phyloP scores from a whole-genome alignment of 2,329 filamentous ascomycete species.

The Aspergillus pseudoviridinutans region DNA sequence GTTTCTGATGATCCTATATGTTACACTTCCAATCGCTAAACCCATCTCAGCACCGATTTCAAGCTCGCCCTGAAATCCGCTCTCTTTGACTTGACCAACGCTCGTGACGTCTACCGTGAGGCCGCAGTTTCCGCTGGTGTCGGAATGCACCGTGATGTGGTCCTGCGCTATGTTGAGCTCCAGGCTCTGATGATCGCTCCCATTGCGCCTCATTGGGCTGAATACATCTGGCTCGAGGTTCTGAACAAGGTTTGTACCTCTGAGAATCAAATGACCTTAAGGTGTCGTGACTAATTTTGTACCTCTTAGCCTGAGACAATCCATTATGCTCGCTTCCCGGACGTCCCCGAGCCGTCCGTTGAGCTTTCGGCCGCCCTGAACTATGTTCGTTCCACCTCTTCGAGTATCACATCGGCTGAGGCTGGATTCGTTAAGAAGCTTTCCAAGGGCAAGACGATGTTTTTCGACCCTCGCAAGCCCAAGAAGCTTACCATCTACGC shows the following conservation, averaged over 20 bases:
- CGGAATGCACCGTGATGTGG: constrained; percentile 79
- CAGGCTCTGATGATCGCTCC: constrained; percentile 79
- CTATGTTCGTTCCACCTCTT: constrained; percentile 71
- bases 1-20: constrained; percentile 15
- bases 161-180: constrained; percentile 77
- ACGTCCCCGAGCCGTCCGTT: constrained; percentile 61
- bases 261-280: not conserved
- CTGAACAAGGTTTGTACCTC: constrained; percentile 57
- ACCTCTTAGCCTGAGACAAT: constrained; percentile 59
- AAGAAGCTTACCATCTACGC: constrained; percentile 88
- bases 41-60: constrained; percentile 60
- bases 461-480: constrained; percentile 84
- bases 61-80: constrained; percentile 81
- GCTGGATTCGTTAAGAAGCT: constrained; percentile 73
- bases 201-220: constrained; percentile 88
- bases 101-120: constrained; percentile 88
- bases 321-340: constrained; percentile 73
- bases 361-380: constrained; percentile 72
- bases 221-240: constrained; percentile 91
- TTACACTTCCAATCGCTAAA: constrained; percentile 11
- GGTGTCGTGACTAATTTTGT: not conserved
- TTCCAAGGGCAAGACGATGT: constrained; percentile 81
- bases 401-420: constrained; percentile 82
- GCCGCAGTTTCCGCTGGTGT: constrained; percentile 70
- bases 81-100: constrained; percentile 85